These are phyloP conservation scores for Hypoxylon trugodes DNA, from an alignment of 495 filamentous ascomycete genomes.

Conservation along the genomic window DNA sequence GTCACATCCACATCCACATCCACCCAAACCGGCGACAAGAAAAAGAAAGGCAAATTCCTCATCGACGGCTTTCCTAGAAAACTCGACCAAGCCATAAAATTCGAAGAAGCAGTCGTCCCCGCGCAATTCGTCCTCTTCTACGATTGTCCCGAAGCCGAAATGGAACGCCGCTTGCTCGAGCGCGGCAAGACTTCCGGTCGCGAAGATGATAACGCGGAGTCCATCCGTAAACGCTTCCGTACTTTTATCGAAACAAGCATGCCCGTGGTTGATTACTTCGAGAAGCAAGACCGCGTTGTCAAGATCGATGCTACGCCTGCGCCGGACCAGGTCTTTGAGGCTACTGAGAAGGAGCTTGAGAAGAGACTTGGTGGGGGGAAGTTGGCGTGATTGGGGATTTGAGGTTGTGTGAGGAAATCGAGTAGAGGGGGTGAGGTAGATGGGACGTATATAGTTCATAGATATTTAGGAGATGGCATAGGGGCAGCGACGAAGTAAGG, in stretches of 20 bases:
- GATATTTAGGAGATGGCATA: too few species aligned
- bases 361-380: constrained; percentile 41
- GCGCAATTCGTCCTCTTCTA: constrained; percentile 88
- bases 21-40: background rate
- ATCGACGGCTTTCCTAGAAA: constrained; percentile 97
- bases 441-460: too few species aligned
- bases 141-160: constrained; percentile 86
- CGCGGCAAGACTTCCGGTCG: constrained; percentile 91
- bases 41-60: constrained; percentile 70
- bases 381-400: background rate
- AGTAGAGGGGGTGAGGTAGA: too few species aligned
- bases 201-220: constrained; percentile 92
- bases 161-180: constrained; percentile 83
- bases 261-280: constrained; percentile 91
- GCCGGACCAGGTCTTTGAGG: constrained; percentile 78
- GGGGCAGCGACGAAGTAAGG: too few species aligned
- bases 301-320: constrained; percentile 72
- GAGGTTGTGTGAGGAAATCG: too few species aligned
- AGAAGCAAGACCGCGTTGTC: constrained; percentile 78
- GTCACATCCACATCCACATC: constrained; percentile 20
- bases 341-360: constrained; percentile 61
- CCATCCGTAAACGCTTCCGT: constrained; percentile 93
- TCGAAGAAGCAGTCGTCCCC: constrained; percentile 87
- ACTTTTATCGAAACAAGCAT: constrained; percentile 95
- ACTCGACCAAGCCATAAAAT: constrained; percentile 93